Percentiles rank a stretch among this genome's conserved stretches.
Evolutionary conservation across 257 asterid species (phyloP).

Genomic region (Linaria vulgaris): DNA sequence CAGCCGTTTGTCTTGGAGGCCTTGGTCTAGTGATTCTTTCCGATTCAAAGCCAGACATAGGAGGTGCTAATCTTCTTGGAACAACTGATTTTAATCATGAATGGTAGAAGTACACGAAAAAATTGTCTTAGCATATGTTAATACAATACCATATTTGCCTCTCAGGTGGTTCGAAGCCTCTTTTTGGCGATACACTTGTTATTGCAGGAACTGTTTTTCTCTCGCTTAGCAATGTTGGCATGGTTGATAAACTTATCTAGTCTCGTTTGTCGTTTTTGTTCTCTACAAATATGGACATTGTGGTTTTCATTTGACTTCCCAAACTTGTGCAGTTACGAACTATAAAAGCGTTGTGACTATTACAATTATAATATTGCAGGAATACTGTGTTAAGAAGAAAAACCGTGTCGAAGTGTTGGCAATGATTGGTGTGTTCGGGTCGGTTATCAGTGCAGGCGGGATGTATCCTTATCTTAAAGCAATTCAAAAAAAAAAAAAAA

Average conservation of each 20-base stretch:
- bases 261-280: neutral
- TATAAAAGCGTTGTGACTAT: neutral
- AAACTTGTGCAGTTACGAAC: neutral
- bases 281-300: neutral
- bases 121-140: no score
- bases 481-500: neutral
- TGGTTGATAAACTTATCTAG: conserved; percentile 37
- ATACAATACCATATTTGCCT: neutral
- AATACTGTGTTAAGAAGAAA: conserved; percentile 68
- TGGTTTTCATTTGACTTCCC: neutral
- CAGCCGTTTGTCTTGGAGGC: conserved; percentile 57
- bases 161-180: conserved; percentile 70
- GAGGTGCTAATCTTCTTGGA: conserved; percentile 38
- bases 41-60: conserved; percentile 50
- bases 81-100: no score
- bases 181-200: conserved; percentile 69
- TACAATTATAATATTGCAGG: conserved; percentile 36
- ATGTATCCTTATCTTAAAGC: conserved; percentile 53
- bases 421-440: conserved; percentile 66
- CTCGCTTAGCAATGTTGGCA: conserved; percentile 67
- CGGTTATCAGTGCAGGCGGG: conserved; percentile 52
- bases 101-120: no score
- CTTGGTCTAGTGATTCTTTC: conserved; percentile 62
- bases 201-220: conserved; percentile 51
- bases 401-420: conserved; percentile 64